phyloP scores from a whole-genome alignment of 352 stramenopile genomes.

The Aphanomyces astaci region DNA sequence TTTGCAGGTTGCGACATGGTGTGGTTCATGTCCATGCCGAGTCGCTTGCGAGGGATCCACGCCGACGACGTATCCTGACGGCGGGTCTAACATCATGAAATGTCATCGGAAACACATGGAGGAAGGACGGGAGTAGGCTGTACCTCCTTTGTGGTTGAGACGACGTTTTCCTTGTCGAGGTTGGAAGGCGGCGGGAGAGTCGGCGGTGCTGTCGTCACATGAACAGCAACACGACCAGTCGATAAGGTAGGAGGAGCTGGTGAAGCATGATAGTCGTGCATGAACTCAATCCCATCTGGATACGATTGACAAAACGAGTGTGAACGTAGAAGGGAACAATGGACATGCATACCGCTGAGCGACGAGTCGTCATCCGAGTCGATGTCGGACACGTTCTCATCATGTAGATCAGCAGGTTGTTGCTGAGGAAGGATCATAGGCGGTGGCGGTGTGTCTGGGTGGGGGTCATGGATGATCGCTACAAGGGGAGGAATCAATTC shows the following conservation, averaged over 20 bases:
- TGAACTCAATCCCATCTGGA: slow-evolving; percentile 12
- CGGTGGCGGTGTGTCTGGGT: not conserved
- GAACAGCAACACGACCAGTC: too few species aligned
- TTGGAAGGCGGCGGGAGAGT: not conserved
- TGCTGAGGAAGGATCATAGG: not conserved
- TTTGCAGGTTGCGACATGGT: not conserved
- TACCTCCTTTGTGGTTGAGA: too few species aligned
- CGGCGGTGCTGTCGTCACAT: not conserved
- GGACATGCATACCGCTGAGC: not conserved
- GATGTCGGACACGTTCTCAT: not conserved
- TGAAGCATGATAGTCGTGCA: not conserved
- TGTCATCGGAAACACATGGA: too few species aligned
- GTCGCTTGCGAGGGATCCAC: not conserved
- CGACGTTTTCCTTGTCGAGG: slow-evolving; percentile 3
- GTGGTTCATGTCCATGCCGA: not conserved
- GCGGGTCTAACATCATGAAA: not conserved
- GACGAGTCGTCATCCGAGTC: not conserved
- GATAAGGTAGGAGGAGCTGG: not conserved
- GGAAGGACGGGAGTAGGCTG: too few species aligned
- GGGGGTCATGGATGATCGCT: slow-evolving; percentile 16
- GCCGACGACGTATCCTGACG: not conserved
- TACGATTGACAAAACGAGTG: not conserved
- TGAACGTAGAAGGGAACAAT: not conserved
- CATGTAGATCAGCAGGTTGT: not conserved
- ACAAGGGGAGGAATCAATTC: too few species aligned